Conservation (phyloP, 75 land plant genomes). For the Pinus tabuliformis region DNA sequence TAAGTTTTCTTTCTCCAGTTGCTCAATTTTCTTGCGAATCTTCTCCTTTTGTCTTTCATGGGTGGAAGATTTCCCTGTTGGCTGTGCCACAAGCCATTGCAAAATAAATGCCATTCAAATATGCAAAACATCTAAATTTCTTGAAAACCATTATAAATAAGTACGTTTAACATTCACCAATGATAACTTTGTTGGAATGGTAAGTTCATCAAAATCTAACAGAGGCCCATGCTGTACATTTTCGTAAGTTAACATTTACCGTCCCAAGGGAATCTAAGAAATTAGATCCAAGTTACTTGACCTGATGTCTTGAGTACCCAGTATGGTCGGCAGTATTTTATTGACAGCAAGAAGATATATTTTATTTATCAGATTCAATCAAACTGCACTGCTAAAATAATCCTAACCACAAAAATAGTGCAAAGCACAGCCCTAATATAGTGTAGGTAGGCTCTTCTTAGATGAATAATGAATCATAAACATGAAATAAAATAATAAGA, state of each 20-base stretch:
- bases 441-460: neutral
- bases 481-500: neutral
- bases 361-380: neutral
- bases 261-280: neutral
- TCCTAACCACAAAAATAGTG: neutral
- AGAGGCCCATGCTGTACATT: neutral
- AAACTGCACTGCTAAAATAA: neutral
- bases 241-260: neutral
- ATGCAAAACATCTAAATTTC: neutral
- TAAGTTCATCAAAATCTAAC: neutral
- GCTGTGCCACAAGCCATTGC: slow-evolving; percentile 16
- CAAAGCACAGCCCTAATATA: neutral
- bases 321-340: neutral
- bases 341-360: neutral
- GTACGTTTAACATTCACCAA: neutral
- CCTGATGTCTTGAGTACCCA: neutral
- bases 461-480: neutral
- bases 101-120: neutral
- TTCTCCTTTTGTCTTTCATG: slow-evolving; percentile 67
- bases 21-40: slow-evolving; percentile 55
- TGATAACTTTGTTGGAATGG: neutral
- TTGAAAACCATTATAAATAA: neutral
- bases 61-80: slow-evolving; percentile 46
- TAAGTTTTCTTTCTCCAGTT: slow-evolving; percentile 77
- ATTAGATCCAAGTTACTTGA: neutral